These are phyloP conservation scores for Neocucurbitaria cava DNA, from an alignment of 2,329 filamentous ascomycete species.

Conservation along the genomic window DNA sequence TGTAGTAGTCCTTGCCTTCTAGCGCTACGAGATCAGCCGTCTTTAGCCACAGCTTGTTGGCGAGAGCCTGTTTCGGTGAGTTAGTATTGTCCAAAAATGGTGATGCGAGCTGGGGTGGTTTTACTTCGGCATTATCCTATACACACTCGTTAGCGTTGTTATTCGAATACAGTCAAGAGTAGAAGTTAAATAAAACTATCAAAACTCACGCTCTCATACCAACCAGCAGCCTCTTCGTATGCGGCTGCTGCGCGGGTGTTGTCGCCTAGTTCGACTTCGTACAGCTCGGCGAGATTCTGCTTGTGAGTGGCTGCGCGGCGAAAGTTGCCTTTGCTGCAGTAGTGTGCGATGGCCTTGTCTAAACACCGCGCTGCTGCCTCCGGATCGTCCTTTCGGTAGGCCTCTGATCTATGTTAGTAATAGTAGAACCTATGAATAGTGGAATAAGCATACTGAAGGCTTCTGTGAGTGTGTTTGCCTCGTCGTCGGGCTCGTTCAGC, in stretches of 20 bases:
- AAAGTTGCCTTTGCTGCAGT: constrained; percentile 89
- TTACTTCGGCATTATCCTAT: constrained; percentile 50
- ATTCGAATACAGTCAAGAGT: background rate
- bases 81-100: constrained; percentile 33
- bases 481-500: constrained; percentile 90
- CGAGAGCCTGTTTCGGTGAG: constrained; percentile 61
- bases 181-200: background rate
- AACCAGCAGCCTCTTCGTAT: constrained; percentile 84
- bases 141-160: constrained; percentile 20
- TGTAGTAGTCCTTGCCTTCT: constrained; percentile 75
- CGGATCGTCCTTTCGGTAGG: constrained; percentile 85
- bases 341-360: constrained; percentile 80
- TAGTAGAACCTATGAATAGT: accelerated
- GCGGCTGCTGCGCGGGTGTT: constrained; percentile 78
- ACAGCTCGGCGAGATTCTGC: constrained; percentile 85
- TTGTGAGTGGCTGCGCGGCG: constrained; percentile 88
- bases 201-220: constrained; percentile 71
- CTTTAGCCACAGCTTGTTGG: constrained; percentile 94
- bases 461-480: constrained; percentile 85
- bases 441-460: constrained; percentile 69
- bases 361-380: constrained; percentile 83
- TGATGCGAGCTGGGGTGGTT: background rate
- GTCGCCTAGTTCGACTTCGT: constrained; percentile 82
- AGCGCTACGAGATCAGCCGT: constrained; percentile 86
- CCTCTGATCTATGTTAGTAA: constrained; percentile 57